Percentiles rank a stretch among this genome's conserved stretches.
Conservation (phyloP, 345 rosid species). For the Hirschfeldia incana region DNA sequence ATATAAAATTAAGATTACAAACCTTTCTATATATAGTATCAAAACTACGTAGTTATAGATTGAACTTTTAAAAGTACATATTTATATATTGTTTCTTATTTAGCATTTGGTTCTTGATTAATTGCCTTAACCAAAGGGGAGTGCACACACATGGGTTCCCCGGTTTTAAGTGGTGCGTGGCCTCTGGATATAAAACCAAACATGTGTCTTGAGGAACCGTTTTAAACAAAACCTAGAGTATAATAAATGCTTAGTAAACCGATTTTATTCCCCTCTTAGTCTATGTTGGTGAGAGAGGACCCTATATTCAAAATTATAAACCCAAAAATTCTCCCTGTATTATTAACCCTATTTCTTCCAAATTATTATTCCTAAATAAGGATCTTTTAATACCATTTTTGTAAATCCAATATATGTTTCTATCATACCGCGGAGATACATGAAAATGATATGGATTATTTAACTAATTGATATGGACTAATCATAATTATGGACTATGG, state of each 20-base stretch:
- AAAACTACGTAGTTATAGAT: not conserved
- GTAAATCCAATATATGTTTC: constrained; percentile 4
- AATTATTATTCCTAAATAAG: constrained; percentile 8
- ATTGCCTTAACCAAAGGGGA: constrained; percentile 23
- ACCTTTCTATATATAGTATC: not conserved
- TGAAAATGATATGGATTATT: not conserved
- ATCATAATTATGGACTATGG: not conserved
- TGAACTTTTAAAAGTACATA: not conserved
- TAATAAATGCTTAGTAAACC: constrained; percentile 17
- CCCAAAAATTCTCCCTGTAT: constrained; percentile 12
- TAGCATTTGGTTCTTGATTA: not conserved
- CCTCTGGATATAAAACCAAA: constrained; percentile 23
- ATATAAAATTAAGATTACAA: not conserved
- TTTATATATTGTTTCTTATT: not conserved
- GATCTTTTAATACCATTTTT: not conserved
- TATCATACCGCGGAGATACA: constrained; percentile 21
- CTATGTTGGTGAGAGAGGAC: constrained; percentile 36
- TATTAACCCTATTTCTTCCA: constrained; percentile 7
- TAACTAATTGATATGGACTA: too few species aligned
- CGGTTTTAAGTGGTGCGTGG: constrained; percentile 24
- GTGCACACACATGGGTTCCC: constrained; percentile 36
- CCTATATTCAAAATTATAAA: constrained; percentile 23
- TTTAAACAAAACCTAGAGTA: constrained; percentile 12
- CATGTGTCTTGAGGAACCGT: constrained; percentile 35
- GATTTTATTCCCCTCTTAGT: constrained; percentile 14